Evolutionary conservation across 2,329 filamentous ascomycete species (phyloP).

Genomic region (Ampelomyces quisqualis): DNA sequence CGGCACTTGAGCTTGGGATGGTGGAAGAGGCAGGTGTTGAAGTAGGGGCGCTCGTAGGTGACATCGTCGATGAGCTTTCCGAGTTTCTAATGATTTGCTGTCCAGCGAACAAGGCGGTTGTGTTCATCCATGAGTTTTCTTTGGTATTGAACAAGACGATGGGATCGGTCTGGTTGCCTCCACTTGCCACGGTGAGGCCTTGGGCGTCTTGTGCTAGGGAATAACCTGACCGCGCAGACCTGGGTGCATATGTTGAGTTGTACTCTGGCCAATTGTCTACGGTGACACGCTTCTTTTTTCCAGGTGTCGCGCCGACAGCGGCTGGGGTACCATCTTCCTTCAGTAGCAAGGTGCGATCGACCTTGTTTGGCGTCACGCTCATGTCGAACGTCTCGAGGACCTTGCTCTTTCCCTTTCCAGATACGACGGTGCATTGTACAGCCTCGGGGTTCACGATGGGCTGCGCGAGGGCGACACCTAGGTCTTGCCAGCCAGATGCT

Average conservation of each 20-base stretch:
- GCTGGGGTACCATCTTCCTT: constrained; percentile 58
- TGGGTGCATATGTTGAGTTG: constrained; percentile 72
- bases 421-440: constrained; percentile 65
- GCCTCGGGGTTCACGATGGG: constrained; percentile 61
- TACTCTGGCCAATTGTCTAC: constrained; percentile 72
- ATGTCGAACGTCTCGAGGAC: constrained; percentile 78
- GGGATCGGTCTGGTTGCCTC: constrained; percentile 64
- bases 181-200: constrained; percentile 74
- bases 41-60: constrained; percentile 25
- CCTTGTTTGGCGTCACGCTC: constrained; percentile 69
- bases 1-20: constrained; percentile 25
- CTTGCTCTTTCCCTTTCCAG: constrained; percentile 73
- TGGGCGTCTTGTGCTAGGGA: constrained; percentile 67
- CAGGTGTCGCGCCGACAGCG: constrained; percentile 52
- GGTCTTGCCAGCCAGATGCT: constrained; percentile 64
- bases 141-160: constrained; percentile 76
- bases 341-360: constrained; percentile 68
- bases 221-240: constrained; percentile 63
- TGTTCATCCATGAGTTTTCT: constrained; percentile 76
- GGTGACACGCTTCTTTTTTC: constrained; percentile 56
- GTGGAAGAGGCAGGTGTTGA: constrained; percentile 26
- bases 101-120: constrained; percentile 61
- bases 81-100: constrained; percentile 39
- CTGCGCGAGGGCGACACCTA: constrained; percentile 63
- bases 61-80: constrained; percentile 39